Evolutionary conservation across 2,329 filamentous ascomycete genomes (phyloP), one percentile per base, ranked within the genome.

Genomic region (Cryphonectria nitschkei): DNA sequence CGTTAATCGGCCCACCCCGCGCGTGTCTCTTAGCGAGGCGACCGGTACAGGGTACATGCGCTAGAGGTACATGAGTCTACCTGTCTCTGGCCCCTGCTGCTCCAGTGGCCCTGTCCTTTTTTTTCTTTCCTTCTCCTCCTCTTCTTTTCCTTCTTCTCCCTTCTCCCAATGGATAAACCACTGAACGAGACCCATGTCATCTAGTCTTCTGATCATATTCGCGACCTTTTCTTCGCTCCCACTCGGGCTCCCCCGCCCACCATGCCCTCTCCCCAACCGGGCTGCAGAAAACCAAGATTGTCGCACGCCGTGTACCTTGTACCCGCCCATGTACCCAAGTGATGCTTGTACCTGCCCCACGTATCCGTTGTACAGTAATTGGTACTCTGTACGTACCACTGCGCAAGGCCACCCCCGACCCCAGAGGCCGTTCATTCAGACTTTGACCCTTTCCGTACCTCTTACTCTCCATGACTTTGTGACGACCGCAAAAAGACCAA

Each of bases 181-280:
- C 52, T 56, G 52, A 56, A 32, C 3, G 54, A 50, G 46, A 50
- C 69, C 69, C 69, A 68, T 71, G 69, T 63, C 69, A 65, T 68
- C 66, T 64, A 64, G 68, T 72, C 70, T 72, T 67, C 68, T 70
- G 67, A 69, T 65, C 68, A 67, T 64, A 67, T 67, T 67, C 68
- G 70, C 70, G 67, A 70, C 58, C 46, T 50, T 50, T 69, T 67
- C 62, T 61, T 56, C 65, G 43, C 62, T 37, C 63, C 41, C 58
- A 50, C 64, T 69, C 63, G 41, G 68, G 54, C 63, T 61, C 63
- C 37, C 64, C 58, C 61, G 54, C 26, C 16, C n/a, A 32, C 54
- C 11, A 52, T 6, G 19, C 16, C 46, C 46, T 5, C 16, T 8
- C 8, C 46, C 46, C 46, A 52, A 39, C 46, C 46, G 19, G 26